Percentiles rank a stretch among this genome's conserved stretches.
Evolutionary conservation across 2,329 filamentous ascomycete genomes (phyloP).

Genomic region (Neurospora sp.): DNA sequence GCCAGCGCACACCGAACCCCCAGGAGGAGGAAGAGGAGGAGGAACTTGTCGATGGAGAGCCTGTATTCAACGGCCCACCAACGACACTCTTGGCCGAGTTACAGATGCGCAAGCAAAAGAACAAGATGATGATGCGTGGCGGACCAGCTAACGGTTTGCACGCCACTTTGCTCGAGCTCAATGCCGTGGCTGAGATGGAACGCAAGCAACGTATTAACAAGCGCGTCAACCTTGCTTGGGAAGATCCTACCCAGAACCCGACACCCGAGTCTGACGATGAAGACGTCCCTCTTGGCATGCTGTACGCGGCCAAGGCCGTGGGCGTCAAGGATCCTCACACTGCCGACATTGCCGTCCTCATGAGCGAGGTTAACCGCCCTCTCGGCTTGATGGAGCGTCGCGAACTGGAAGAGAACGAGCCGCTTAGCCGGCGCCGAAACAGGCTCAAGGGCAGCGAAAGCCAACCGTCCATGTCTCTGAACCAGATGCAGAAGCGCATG

Average conservation of each 20-base stretch:
- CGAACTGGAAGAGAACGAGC: constrained; percentile 86
- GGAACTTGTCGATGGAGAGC: constrained; percentile 36
- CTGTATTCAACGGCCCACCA: constrained; percentile 58
- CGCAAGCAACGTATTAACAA: constrained; percentile 62
- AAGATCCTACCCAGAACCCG: constrained; percentile 48
- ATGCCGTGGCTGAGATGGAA: constrained; percentile 80
- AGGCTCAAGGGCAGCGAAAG: constrained; percentile 56
- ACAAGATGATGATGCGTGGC: constrained; percentile 68
- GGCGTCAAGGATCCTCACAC: constrained; percentile 25
- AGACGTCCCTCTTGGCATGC: constrained; percentile 77
- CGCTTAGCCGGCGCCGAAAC: constrained; percentile 66
- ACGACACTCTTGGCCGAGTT: constrained; percentile 89
- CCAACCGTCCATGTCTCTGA: constrained; percentile 22
- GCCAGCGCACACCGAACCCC: not conserved
- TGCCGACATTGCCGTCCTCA: constrained; percentile 31
- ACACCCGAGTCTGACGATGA: constrained; percentile 61
- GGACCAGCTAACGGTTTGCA: constrained; percentile 65
- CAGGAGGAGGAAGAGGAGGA: constrained; percentile 35
- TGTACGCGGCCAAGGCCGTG: constrained; percentile 56
- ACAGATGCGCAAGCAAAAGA: constrained; percentile 80
- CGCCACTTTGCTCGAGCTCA: constrained; percentile 79
- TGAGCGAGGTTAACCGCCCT: constrained; percentile 51
- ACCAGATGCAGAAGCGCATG: constrained; percentile 26
- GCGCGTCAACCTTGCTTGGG: constrained; percentile 84
- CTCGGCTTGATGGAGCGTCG: constrained; percentile 70